Evolutionary conservation across 345 rosid species (phyloP), one percentile per base, ranked within the genome.

Genomic region (Pugionium cornutum): DNA sequence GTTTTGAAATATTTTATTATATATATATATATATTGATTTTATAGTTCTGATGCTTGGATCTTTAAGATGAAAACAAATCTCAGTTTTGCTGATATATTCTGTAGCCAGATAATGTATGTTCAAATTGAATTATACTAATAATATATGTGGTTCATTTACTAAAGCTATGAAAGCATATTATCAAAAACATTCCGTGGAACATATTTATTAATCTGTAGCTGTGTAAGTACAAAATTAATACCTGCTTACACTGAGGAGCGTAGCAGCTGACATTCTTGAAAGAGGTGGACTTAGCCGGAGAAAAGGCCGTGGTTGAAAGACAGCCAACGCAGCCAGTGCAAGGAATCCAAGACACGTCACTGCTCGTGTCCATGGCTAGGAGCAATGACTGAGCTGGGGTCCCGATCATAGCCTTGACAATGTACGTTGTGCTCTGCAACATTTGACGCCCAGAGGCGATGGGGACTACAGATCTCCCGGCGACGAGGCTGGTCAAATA

Each of bases 281-380:
- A 92, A 37, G 87, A 73, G 33, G 89, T 78, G 51, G 98, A 89
- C 75, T 64, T 73, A 11, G 52, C 71, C n/a, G 83, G 44, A 44
- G 70, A 54, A 35, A 89, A 89, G 6, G 51, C 74, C 8, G 81
- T 78, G 26, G 72, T 69, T 18, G 84, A 86, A 40, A 94, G 73
- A 77, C 96, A 89, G 6, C 98, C 97, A 37, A 70, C 75, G 72
- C 97, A 92, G 62, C 91, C 94, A 1, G 75, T 70, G 65, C 97
- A 89, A 4, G 97, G 96, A 28, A 92, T 9, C 97, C 87, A 92
- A 45, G 97, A 88, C 46, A 82, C 87, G 73, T 92, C 97, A 47
- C 83, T 87, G 82, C 97, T 92, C 0, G 86, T 92, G 65, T 92
- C 98, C 80, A 92, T 67, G 50, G 97, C 96, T 84, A 89, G 10